Evolutionary conservation across 345 rosid genomes (phyloP).

Genomic region (Microthlaspi erraticum): DNA sequence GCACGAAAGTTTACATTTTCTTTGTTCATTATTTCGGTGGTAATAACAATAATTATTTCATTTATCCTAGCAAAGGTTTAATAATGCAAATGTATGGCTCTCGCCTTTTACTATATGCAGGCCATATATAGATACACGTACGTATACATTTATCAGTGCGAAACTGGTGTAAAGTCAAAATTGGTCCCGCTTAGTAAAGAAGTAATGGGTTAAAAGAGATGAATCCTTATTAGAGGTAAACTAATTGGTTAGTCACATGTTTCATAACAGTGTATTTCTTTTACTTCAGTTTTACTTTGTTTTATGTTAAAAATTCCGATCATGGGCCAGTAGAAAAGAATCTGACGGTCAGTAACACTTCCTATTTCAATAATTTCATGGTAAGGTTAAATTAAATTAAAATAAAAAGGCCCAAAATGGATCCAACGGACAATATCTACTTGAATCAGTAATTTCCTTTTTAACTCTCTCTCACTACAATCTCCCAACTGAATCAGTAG

Average conservation of each 20-base stretch:
- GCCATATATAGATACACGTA: background rate
- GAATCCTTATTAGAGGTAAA: no score
- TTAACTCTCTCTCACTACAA: no score
- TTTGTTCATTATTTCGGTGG: constrained; percentile 4
- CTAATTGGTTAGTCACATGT: no score
- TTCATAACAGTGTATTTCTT: no score
- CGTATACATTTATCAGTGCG: background rate
- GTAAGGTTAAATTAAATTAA: no score
- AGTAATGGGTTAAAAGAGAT: no score
- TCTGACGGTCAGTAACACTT: background rate
- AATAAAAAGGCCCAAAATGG: no score
- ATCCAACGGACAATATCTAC: no score
- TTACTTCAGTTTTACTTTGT: no score
- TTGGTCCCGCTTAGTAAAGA: constrained; percentile 33
- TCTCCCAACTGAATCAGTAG: background rate
- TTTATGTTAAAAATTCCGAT: no score
- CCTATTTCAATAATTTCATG: background rate
- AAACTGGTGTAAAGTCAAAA: constrained; percentile 35
- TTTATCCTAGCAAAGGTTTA: background rate
- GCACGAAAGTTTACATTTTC: background rate
- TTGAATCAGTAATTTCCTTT: no score
- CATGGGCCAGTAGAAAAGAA: no score
- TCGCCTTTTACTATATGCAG: background rate
- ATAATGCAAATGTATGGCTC: constrained; percentile 12
- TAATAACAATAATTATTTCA: background rate